Percentiles rank a stretch among this genome's conserved stretches.
phyloP scores from a whole-genome alignment of 345 rosid species.

The Lagerstroemia speciosa region DNA sequence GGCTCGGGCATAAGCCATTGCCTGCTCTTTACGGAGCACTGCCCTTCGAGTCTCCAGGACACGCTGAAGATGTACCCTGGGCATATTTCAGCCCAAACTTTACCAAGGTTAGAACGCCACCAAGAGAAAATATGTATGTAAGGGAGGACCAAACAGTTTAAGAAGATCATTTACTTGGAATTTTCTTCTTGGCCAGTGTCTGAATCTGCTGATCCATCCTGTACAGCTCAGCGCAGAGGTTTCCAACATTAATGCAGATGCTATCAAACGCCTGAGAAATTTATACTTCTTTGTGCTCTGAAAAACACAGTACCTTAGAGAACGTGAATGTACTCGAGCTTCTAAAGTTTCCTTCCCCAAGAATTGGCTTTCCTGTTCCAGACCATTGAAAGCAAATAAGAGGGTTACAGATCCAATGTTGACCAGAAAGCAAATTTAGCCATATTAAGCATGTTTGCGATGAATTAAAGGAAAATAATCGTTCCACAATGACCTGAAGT shows the following conservation, averaged over 20 bases:
- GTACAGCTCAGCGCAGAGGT: slow-evolving; percentile 35
- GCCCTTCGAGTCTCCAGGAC: slow-evolving; percentile 70
- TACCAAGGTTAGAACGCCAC: background rate
- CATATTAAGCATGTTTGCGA: background rate
- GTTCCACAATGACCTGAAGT: background rate
- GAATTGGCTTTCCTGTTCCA: slow-evolving; percentile 15
- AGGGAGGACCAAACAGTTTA: background rate
- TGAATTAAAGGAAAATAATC: background rate
- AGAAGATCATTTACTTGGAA: slow-evolving; percentile 51
- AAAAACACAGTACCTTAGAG: slow-evolving; percentile 39
- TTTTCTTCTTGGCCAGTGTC: slow-evolving; percentile 44
- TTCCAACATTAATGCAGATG: slow-evolving; percentile 10
- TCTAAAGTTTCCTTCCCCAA: slow-evolving; percentile 30
- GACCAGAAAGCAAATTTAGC: background rate
- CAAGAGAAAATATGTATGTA: background rate
- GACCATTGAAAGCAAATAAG: background rate
- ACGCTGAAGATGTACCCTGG: slow-evolving; percentile 82
- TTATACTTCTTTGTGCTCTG: background rate
- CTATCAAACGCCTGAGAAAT: slow-evolving; percentile 1
- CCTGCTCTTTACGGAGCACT: slow-evolving; percentile 89
- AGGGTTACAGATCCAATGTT: background rate
- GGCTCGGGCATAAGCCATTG: slow-evolving; percentile 96
- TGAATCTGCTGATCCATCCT: slow-evolving; percentile 28
- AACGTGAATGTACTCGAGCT: slow-evolving; percentile 26
- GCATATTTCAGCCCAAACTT: slow-evolving; percentile 12